These are phyloP conservation scores for Tetrahymena malaccensis DNA, from an alignment of 73 alveolate genomes.

Conservation along the genomic window DNA sequence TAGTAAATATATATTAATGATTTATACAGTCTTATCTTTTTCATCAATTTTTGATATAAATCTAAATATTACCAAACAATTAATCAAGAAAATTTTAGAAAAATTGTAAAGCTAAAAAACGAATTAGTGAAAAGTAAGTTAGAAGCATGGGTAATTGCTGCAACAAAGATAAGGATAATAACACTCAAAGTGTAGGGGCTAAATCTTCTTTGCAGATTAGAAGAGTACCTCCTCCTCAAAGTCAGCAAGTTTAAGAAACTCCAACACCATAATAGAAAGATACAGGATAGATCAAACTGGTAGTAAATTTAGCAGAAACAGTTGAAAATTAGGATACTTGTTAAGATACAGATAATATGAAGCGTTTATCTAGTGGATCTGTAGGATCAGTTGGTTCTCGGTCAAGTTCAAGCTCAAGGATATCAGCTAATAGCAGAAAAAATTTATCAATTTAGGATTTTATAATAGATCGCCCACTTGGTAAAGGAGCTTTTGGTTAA, in stretches of 20 bases:
- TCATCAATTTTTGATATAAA: background rate
- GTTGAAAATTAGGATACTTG: background rate
- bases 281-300: background rate
- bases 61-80: background rate
- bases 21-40: background rate
- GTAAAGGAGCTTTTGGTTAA: conserved; percentile 89
- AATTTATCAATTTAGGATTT: background rate
- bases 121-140: background rate
- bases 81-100: background rate
- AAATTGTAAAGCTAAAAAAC: background rate
- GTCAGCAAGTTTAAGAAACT: background rate
- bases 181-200: background rate
- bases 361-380: background rate
- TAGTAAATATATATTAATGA: background rate
- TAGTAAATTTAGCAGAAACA: background rate
- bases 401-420: background rate
- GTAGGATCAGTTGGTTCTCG: background rate
- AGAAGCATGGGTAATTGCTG: background rate
- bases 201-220: background rate
- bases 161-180: background rate
- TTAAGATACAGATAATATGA: background rate
- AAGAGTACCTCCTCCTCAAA: background rate
- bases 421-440: background rate
- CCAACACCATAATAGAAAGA: background rate
- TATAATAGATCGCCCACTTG: conserved; percentile 47